Percentiles rank a stretch among this genome's conserved stretches.
These are phyloP conservation scores for Daedaleopsis sinensis DNA, from an alignment of 768 basidiomycete genomes.

Conservation along the genomic window DNA sequence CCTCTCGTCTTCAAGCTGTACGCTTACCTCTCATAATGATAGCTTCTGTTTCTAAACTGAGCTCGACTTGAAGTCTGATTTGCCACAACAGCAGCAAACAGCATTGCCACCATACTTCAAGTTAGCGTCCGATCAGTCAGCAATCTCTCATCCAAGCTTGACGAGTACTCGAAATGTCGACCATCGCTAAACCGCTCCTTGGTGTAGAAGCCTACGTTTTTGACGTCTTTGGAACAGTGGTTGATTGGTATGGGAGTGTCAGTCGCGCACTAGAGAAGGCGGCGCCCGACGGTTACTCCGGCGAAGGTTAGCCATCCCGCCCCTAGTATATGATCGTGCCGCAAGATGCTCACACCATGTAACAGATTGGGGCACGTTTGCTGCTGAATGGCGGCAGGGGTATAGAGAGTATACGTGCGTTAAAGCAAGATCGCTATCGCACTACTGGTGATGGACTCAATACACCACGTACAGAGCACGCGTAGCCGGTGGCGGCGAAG, in stretches of 20 bases:
- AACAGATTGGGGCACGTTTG: constrained; percentile 51
- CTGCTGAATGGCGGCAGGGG: constrained; percentile 57
- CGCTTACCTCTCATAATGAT: too few species aligned
- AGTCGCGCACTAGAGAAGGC: constrained; percentile 4
- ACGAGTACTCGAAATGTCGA: constrained; percentile 1
- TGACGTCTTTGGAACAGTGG: constrained; percentile 37
- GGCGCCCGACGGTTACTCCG: background rate
- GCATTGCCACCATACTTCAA: background rate
- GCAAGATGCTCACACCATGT: background rate
- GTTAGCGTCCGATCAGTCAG: too few species aligned
- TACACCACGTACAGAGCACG: background rate
- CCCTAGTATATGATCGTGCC: too few species aligned
- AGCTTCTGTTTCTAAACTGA: too few species aligned
- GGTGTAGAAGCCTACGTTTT: constrained; percentile 33
- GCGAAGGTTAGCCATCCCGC: background rate
- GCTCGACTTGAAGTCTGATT: too few species aligned
- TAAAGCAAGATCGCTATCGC: too few species aligned
- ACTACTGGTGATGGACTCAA: too few species aligned
- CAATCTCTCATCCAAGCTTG: background rate
- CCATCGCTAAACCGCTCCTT: constrained; percentile 6
- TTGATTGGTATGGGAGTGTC: constrained; percentile 34
- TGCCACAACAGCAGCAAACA: background rate
- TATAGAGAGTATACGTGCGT: constrained; percentile 52
- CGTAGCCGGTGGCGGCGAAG: constrained; percentile 49
- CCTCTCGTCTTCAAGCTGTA: background rate